phyloP scores from a whole-genome alignment of 2,329 filamentous ascomycete genomes.

The Ilyonectria mors-panacis region DNA sequence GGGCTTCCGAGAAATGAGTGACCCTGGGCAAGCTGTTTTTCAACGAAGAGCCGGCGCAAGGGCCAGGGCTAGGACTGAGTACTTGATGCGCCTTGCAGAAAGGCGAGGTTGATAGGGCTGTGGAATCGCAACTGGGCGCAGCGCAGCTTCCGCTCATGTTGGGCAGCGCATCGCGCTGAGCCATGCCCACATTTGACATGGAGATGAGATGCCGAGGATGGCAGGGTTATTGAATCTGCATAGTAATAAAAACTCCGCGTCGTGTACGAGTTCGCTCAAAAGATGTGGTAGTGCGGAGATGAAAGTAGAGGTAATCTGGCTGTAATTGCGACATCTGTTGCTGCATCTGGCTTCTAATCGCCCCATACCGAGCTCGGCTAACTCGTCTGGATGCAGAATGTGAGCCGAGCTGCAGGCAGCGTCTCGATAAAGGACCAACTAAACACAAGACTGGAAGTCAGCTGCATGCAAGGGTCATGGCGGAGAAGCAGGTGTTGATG shows the following conservation, averaged over 20 bases:
- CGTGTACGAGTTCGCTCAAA: not conserved
- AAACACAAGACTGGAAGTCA: conserved; percentile 2
- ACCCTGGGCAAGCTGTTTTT: conserved; percentile 10
- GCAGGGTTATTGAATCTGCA: conserved; percentile 25
- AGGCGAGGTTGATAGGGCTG: conserved; percentile 29
- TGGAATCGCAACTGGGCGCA: conserved; percentile 30
- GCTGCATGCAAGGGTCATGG: conserved; percentile 15
- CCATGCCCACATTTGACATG: conserved; percentile 37
- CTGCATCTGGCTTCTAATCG: not conserved
- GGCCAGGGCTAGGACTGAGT: conserved; percentile 1
- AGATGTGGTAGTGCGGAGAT: not conserved
- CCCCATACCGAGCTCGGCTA: conserved; percentile 6
- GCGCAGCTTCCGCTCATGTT: conserved; percentile 37
- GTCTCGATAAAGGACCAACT: conserved; percentile 10
- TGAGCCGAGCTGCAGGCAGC: not conserved
- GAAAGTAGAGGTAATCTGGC: not conserved
- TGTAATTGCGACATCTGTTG: not conserved
- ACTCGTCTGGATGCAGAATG: not conserved
- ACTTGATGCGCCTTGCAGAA: conserved; percentile 37
- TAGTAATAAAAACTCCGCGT: conserved; percentile 17
- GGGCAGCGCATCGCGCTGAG: conserved; percentile 24
- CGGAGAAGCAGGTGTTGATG: conserved; percentile 3
- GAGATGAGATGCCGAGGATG: conserved; percentile 15
- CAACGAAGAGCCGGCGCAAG: not conserved
- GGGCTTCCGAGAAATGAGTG: conserved; percentile 19